phyloP scores from a whole-genome alignment of 148 eudicot genomes.

The Rhododendron henanense region DNA sequence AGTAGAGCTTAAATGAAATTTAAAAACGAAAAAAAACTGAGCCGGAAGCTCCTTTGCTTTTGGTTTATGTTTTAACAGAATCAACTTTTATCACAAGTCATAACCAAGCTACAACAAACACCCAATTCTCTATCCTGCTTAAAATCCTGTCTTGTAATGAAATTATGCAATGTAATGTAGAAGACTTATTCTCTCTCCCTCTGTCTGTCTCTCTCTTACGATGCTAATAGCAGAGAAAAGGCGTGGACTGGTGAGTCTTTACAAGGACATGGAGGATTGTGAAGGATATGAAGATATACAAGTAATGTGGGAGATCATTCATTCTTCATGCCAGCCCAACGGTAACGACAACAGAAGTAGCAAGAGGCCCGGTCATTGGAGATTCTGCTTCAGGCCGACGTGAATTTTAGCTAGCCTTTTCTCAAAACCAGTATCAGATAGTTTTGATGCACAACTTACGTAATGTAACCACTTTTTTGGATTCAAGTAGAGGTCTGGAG shows the following conservation, averaged over 20 bases:
- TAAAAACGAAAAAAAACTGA: neutral
- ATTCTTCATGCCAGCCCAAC: constrained; percentile 25
- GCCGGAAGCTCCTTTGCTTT: neutral
- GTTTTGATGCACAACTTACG: neutral
- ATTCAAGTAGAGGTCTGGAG: neutral
- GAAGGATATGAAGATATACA: constrained; percentile 60
- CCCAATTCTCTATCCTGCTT: neutral
- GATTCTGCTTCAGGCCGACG: constrained; percentile 30
- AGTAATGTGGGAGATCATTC: constrained; percentile 76
- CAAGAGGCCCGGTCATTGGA: constrained; percentile 22
- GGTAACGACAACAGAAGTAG: neutral
- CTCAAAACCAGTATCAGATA: neutral
- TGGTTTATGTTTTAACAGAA: neutral
- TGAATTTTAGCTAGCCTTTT: neutral
- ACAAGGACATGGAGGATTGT: constrained; percentile 60
- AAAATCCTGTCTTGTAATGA: neutral
- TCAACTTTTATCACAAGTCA: neutral
- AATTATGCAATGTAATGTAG: neutral
- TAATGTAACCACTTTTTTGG: neutral
- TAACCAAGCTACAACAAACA: neutral
- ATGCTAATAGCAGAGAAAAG: constrained; percentile 26
- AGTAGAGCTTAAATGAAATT: no score
- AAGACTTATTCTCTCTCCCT: neutral
- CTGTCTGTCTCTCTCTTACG: neutral
- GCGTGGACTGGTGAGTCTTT: constrained; percentile 41